Base-by-base conservation (phyloP, 2,329 filamentous ascomycete species). In the Dactylellina sp. region DNA sequence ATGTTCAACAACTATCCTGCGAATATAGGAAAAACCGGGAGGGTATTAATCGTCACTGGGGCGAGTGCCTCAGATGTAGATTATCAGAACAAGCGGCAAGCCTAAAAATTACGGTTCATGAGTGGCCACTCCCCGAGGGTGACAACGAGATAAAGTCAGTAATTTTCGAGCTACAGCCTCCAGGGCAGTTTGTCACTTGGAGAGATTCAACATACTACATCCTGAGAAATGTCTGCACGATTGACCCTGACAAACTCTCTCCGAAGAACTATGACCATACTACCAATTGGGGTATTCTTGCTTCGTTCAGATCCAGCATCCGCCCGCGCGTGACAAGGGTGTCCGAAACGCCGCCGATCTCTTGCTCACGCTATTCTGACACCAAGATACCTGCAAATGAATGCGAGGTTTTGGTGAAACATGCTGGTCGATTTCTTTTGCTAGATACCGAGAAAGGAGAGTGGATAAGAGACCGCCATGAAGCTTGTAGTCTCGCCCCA, bases 81-180 rank as follows among this genome's bases (percentile, higher is more conserved):
- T 0, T 71, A 80, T 0, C 32, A 74, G 1, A 2, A 7, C 0
- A 0, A 78, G 85, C 85, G 0, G 39, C 80, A 0, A 1, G 2
- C 0, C 65, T 89, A 0, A 24, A 18, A 0, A 88, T 89, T 3
- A 0, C 37, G 0, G 77, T 86, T 6, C 81, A 86, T 74, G 87
- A 89, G 76, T 88, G 86, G 86, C 86, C 87, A 0, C 79, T 89
- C 0, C 83, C 86, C 0, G 28, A 44, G 0, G 14, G 81, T 0
- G 0, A 46, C 0, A 4, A 6, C 0, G 24, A 59, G 18, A 39
- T 55, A 3, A 61, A 44, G 16, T 40, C 37, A 1, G 63, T 71
- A 9, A 3, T 77, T 14, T 77, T 77, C 28, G 75, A 77, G 40
- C 37, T 77, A 22, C 55, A 70, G 37, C 74, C 70, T 9, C 76